Evolutionary conservation across 768 basidiomycete genomes (phyloP), one percentile per base, ranked within the genome.

Genomic region (Leccinum uliginosum): DNA sequence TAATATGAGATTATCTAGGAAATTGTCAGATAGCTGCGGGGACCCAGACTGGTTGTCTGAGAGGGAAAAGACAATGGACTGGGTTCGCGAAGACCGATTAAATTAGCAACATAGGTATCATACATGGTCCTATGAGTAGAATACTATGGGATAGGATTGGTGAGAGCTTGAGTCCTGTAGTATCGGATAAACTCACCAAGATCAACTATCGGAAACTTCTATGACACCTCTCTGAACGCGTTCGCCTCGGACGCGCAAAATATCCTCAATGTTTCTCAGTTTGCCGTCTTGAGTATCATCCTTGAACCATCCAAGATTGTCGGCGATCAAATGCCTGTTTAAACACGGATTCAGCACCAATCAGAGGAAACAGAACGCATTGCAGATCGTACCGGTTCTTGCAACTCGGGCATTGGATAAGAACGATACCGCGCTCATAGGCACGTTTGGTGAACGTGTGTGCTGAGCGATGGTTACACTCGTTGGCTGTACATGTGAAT

Each of bases 221-320:
- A 88, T 74, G 2, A 81, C 80, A 1, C 83, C 83, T 58, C 78
- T 73, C 53, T 68, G 76, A 26, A 96, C 85, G 46, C 73, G 77
- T 74, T 98, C 93, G 1, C 96, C 96, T 53, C 85, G 87, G 0
- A 80, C 84, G 32, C 75, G 78, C 57, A 97, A 72, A 14, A 98
- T 71, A 57, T 93, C 90, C 70, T 98, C 96, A 4, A 98, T 76
- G 1, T 89, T 97, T 54, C 77, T 81, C 24, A 88, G 71, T 57
- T 82, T 85, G 6, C 90, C 91, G 5, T 83, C 83, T 58, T 84
- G 73, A 6, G 88, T 93, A 58, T 75, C 80, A 27, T 93, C 91
- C 64, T 91, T 86, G 76, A 96, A 96, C 93, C 93, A 96, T 1
- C 89, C 89, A 12, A 96, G 73, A 64, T 96, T 86, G 67, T 96